Evolutionary conservation across 129 eudicot genomes (phyloP), one percentile per base, ranked within the genome.

Genomic region (Calendula officinalis): DNA sequence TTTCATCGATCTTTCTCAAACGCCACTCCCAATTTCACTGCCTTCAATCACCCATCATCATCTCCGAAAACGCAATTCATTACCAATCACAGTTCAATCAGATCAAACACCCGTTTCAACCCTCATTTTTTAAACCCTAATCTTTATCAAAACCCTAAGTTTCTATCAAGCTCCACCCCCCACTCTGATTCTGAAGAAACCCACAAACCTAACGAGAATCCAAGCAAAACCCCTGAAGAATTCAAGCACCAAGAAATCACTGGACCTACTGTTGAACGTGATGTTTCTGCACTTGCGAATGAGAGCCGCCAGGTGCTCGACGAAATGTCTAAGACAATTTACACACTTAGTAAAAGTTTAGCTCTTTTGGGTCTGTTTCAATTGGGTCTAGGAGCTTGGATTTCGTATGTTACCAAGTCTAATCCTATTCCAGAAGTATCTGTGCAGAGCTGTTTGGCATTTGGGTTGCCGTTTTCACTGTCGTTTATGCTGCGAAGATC

Each of bases 251-350:
- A 85, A 72, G 96, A 89, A 45, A 89, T 89, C 80, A 83, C 85
- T 5, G 96, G 96, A 6, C 96, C 94, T 1, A 89, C 96, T 0
- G 96, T 89, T 2, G 96, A 89, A 43, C 80, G 96, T 5, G 96
- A 89, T 57, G 43, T 72, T 50, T 85, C 96, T 0, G 72, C 94
- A 1, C 76, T 89, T 22, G 96, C 87, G 0, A 82, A 85, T 13
- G 96, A 89, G 75, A 85, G 87, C 16, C 84, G 94, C 45, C 77
- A 85, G 37, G 94, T 89, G 64, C 82, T 83, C 12, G 86, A 84
- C 3, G 74, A 55, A 67, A 72, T 82, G 87, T 72, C 77, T 63
- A 85, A 76, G 87, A 85, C 67, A 14, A 72, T 89, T 69, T 82
- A 78, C 14, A 74, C 76, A 36, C 32, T 82, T 44, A 89, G 94